A percentile compares a stretch with the other conserved stretches of the same genome.
These are phyloP conservation scores for Phytophthora uliginosa DNA, from an alignment of 352 stramenopile species.

Conservation along the genomic window DNA sequence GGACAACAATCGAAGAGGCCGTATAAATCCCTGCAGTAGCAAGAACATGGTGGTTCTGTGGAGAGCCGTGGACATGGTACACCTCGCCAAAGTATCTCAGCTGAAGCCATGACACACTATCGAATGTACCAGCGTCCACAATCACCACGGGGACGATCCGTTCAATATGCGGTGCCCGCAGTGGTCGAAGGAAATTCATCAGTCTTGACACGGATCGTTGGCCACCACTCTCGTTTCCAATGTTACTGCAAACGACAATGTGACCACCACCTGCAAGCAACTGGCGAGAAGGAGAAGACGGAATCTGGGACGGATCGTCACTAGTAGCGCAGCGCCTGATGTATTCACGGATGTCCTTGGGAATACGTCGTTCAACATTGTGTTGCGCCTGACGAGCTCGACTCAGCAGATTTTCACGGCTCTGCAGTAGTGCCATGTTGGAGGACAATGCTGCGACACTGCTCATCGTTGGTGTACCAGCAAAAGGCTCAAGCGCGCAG, in stretches of 20 bases:
- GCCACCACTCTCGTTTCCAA: slow-evolving; percentile 65
- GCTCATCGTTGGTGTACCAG: slow-evolving; percentile 33
- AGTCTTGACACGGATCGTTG: slow-evolving; percentile 71
- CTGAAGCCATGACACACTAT: slow-evolving; percentile 73
- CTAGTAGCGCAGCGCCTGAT: slow-evolving; percentile 54
- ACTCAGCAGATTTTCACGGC: slow-evolving; percentile 54
- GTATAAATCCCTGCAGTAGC: slow-evolving; percentile 82
- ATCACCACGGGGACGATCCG: slow-evolving; percentile 76
- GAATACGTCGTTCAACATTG: slow-evolving; percentile 77
- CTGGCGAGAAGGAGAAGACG: slow-evolving; percentile 48
- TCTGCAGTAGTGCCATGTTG: slow-evolving; percentile 45
- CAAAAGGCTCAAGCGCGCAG: slow-evolving; percentile 57
- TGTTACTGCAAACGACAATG: slow-evolving; percentile 88
- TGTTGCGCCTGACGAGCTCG: slow-evolving; percentile 74
- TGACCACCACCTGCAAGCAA: slow-evolving; percentile 67
- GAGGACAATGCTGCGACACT: slow-evolving; percentile 38
- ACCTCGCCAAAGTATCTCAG: slow-evolving; percentile 77
- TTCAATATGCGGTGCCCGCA: slow-evolving; percentile 80
- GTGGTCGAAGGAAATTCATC: slow-evolving; percentile 80
- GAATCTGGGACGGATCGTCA: slow-evolving; percentile 41
- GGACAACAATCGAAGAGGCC: slow-evolving; percentile 82
- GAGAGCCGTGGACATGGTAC: slow-evolving; percentile 84
- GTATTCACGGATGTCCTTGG: slow-evolving; percentile 65
- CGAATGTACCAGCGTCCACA: slow-evolving; percentile 77
- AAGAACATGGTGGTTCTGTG: slow-evolving; percentile 79